Base-by-base conservation (phyloP, 2,329 filamentous ascomycete species). In the Colletotrichum aenigma region DNA sequence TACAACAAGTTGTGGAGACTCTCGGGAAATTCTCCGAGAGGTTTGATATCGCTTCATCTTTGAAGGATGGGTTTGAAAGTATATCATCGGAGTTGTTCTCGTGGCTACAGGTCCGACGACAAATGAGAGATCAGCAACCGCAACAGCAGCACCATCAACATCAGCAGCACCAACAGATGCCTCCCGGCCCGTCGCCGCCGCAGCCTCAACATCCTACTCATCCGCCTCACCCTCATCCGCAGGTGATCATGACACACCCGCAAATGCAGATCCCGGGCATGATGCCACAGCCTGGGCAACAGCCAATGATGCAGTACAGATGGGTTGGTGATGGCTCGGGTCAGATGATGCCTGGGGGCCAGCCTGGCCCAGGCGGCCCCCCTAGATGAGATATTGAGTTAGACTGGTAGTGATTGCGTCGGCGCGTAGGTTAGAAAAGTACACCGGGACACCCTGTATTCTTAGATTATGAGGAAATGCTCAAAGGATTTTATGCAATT, bases 1-100 rank as follows among this genome's bases (percentile, higher is more conserved):
- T 93, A 2, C 88, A 89, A 69, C 86, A 87, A 56, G 89, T 91
- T 9, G 85, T 86, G 5, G 86, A 89, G 75, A 91, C 89, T 1
- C 82, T 93, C 21, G 86, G 84, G 16, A 87, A 86, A n/a, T 93
- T 90, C 74, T 91, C 91, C 38, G 86, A 91, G 77, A 86, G 91
- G 3, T 93, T 92, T 92, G 88, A 88, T 5, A 87, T 92, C 75
- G 89, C 90, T 3, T 84, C 87, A 38, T 86, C 87, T 74, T 85
- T 93, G n/a, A 86, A 87, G 76, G 83, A 86, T 52, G 89, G 85
- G 52, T 93, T 93, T 78, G 88, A 91, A 76, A 81, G 81, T 65
- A 86, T 87, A 15, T 91, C 87, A 6, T 83, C 82, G 34, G 85
- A 87, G 61, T 84, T 88, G 7, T 77, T 88, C 28, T 84, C 87